Base-by-base conservation (phyloP, 495 filamentous ascomycete genomes). In the Umbilicaria muhlenbergii region DNA sequence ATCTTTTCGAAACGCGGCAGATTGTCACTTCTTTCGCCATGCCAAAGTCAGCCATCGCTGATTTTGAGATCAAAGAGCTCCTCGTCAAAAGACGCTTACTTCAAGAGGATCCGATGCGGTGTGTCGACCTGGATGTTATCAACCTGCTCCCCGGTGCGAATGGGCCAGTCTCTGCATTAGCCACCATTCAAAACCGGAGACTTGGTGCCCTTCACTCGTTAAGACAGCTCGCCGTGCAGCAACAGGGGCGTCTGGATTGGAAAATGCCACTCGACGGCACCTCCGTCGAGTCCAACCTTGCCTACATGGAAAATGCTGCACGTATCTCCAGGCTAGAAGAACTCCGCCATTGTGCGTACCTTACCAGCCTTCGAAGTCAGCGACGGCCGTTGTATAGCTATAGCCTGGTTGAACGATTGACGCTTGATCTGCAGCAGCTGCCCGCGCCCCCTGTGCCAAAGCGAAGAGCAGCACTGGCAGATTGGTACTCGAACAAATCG, bases 1-100 rank as follows among this genome's bases (percentile, higher is more conserved):
- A 99, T 65, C 73, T 96, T 12, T 99, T 99, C 56, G 83, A 95
- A 50, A 92, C 91, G n/a, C 75, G 92, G 12, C 86, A 83, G n/a
- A 94, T 99, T 55, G 87, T 92, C 53, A 96, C 86, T 2, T 95
- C 89, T 5, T 94, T 93, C 59, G 87, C 87, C 7, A 93, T 95
- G 83, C 73, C 78, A 31, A 82, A 72, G 36, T 88, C 87, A 18
- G 80, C 81, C 5, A 66, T 80, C n/a, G 77, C 80, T 7, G 78
- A 83, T 18, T 99, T 75, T 47, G 79, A 83, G 51, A 66, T 76
- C 42, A 86, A 84, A 41, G 85, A 94, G 42, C 61, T 70, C 10
- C 64, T 86, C 31, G 67, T 95, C 28, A 70, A 83, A 11, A 71
- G 72, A 39, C 71, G 73, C 15, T 62, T 94, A 13, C 58, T 89